phyloP scores from a whole-genome alignment of 345 rosid genomes.

The Reutealis trisperma region DNA sequence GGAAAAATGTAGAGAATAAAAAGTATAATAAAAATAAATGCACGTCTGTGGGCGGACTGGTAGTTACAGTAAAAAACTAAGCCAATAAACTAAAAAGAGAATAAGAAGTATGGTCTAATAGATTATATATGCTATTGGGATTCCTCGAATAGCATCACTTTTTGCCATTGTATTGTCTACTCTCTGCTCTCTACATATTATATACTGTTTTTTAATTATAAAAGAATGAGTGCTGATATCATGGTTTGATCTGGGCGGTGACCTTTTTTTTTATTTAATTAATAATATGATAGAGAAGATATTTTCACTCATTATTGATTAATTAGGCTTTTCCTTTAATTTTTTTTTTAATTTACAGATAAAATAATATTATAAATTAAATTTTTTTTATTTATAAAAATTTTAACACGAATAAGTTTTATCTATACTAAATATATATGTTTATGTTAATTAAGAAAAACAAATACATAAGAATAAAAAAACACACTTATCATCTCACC shows the following conservation, averaged over 20 bases:
- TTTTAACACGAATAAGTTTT: too few relatives aligned
- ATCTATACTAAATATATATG: too few relatives aligned
- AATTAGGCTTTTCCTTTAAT: conserved; percentile 1
- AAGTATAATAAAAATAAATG: not conserved
- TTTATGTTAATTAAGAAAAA: too few relatives aligned
- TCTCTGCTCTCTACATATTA: not conserved
- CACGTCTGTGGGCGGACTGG: not conserved
- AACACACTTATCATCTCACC: too few relatives aligned
- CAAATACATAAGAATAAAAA: too few relatives aligned
- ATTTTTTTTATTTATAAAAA: too few relatives aligned
- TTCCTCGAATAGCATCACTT: conserved; percentile 12
- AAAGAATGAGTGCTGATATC: conserved; percentile 23
- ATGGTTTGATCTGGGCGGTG: conserved; percentile 33
- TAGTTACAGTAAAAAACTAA: not conserved
- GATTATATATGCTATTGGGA: conserved; percentile 20
- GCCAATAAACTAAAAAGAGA: not conserved
- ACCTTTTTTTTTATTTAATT: not conserved
- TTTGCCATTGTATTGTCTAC: conserved; percentile 5
- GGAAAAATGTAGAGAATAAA: not conserved
- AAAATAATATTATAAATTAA: too few relatives aligned
- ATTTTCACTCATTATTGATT: conserved; percentile 17
- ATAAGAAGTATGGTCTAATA: conserved; percentile 4
- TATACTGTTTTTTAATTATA: not conserved
- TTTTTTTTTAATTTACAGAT: not conserved
- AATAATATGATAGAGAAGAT: conserved; percentile 9